phyloP scores from a whole-genome alignment of 345 rosid species.

The Populus pruinosa region DNA sequence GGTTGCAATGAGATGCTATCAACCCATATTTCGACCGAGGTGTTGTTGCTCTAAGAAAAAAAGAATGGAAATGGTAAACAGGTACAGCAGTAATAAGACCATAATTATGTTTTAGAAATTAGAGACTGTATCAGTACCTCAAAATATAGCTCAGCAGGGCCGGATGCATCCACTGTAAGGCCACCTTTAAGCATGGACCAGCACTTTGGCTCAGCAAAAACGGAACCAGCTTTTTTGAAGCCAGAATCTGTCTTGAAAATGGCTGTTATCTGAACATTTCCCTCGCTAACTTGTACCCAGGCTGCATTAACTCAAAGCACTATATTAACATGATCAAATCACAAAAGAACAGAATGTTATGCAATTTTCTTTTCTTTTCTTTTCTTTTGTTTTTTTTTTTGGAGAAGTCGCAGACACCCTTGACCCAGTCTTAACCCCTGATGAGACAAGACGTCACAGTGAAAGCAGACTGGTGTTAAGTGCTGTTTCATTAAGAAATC shows the following conservation, averaged over 20 bases:
- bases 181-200: conserved; percentile 98
- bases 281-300: conserved; percentile 70
- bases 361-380: no score
- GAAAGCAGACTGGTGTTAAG: no score
- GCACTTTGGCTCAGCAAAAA: conserved; percentile 57
- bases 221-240: conserved; percentile 40
- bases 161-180: conserved; percentile 55
- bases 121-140: conserved; percentile 33
- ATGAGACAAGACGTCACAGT: no score
- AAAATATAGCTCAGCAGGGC: conserved; percentile 57
- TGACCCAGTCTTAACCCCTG: no score
- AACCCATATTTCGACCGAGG: conserved; percentile 63
- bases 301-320: conserved; percentile 33
- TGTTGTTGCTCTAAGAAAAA: conserved; percentile 41
- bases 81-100: not conserved
- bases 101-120: not conserved
- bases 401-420: no score
- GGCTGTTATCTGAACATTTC: conserved; percentile 35
- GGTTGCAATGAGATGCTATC: conserved; percentile 82
- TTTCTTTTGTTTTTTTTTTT: no score
- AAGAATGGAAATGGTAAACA: not conserved
- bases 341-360: not conserved
- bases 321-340: not conserved
- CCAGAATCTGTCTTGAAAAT: conserved; percentile 43
- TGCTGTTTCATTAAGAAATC: no score